phyloP scores from a whole-genome alignment of 345 rosid species.

The Rhizophora apiculata region DNA sequence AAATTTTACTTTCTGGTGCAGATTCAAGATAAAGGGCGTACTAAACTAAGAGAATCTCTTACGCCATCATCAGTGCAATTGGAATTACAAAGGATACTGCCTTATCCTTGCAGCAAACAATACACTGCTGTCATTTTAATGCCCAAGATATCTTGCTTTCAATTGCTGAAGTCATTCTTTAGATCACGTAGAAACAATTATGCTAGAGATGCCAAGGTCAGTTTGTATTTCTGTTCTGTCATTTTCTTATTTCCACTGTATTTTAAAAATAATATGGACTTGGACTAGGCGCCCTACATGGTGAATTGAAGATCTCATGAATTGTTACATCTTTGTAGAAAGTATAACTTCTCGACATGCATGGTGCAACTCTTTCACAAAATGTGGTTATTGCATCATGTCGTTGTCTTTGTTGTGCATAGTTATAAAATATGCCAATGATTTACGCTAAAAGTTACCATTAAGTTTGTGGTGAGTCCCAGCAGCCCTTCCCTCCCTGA shows the following conservation, averaged over 20 bases:
- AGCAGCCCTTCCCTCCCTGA: too few relatives aligned
- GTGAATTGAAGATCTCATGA: too few relatives aligned
- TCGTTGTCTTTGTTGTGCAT: too few relatives aligned
- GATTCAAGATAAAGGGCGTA: slow-evolving; percentile 77
- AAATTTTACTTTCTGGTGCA: slow-evolving; percentile 22
- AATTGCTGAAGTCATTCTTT: slow-evolving; percentile 44
- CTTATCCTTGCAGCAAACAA: slow-evolving; percentile 72
- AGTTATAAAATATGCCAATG: too few relatives aligned
- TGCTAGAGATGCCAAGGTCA: slow-evolving; percentile 62
- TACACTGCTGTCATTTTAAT: slow-evolving; percentile 75
- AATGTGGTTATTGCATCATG: too few relatives aligned
- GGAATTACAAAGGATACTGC: slow-evolving; percentile 65
- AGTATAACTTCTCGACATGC: neutral
- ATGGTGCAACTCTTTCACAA: too few relatives aligned
- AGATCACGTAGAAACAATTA: slow-evolving; percentile 17
- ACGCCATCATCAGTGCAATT: slow-evolving; percentile 49
- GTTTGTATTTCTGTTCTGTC: slow-evolving; percentile 14
- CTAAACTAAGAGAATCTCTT: slow-evolving; percentile 56
- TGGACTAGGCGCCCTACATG: too few relatives aligned
- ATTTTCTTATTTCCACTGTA: neutral
- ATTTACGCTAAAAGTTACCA: too few relatives aligned
- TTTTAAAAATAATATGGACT: too few relatives aligned
- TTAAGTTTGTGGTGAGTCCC: too few relatives aligned
- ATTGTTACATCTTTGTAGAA: too few relatives aligned
- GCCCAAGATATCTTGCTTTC: slow-evolving; percentile 57